Percentiles rank a stretch among this genome's conserved stretches.
phyloP scores from a whole-genome alignment of 2,329 filamentous ascomycete species.

The Trichoderma harzianum region DNA sequence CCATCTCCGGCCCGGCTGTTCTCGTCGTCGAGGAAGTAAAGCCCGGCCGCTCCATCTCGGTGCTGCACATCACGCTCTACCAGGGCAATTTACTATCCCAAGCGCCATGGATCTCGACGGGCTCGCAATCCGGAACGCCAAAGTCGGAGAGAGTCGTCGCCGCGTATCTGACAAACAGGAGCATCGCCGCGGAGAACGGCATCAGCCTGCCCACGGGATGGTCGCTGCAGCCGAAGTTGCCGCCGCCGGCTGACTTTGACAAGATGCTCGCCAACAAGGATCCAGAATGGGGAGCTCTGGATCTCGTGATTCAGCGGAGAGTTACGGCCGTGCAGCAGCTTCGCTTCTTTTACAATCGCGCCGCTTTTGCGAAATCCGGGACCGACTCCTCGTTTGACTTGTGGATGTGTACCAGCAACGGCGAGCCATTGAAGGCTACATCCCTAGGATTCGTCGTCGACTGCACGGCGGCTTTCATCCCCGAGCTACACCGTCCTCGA shows the following conservation, averaged over 20 bases:
- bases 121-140: constrained; percentile 22
- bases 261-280: constrained; percentile 27
- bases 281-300: constrained; percentile 28
- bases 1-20: constrained; percentile 35
- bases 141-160: constrained; percentile 31
- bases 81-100: constrained; percentile 35
- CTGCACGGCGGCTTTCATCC: constrained; percentile 60
- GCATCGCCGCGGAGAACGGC: constrained; percentile 32
- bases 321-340: constrained; percentile 29
- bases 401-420: constrained; percentile 62
- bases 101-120: constrained; percentile 35
- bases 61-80: constrained; percentile 41
- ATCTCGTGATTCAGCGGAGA: constrained; percentile 23
- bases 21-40: constrained; percentile 42
- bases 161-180: constrained; percentile 41
- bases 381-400: constrained; percentile 25
- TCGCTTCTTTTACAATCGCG: constrained; percentile 30
- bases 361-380: constrained; percentile 13
- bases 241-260: constrained; percentile 27
- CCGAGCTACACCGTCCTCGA: constrained; percentile 48
- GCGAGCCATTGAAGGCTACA: constrained; percentile 60
- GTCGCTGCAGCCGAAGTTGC: constrained; percentile 20
- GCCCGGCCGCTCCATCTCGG: constrained; percentile 39
- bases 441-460: constrained; percentile 65
- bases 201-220: constrained; percentile 30